Conservation (phyloP, 768 basidiomycete species). For the Jaapia argillacea region DNA sequence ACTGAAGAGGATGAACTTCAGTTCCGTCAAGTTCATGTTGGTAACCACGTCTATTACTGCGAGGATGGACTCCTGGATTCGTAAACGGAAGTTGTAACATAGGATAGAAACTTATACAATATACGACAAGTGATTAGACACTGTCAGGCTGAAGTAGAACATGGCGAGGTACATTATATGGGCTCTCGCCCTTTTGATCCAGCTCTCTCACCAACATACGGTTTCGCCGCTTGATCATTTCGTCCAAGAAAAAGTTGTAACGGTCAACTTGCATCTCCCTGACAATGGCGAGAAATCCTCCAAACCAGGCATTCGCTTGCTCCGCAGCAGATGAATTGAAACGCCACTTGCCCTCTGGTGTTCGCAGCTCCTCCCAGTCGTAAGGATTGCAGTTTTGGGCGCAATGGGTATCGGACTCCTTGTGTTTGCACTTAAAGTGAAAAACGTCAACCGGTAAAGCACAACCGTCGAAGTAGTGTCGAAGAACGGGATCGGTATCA, state of each 20-base stretch:
- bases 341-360: constrained; percentile 9
- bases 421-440: constrained; percentile 14
- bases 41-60: too few relatives aligned
- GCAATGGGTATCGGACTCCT: constrained; percentile 10
- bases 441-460: constrained; percentile 15
- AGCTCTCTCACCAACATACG: background rate
- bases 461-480: constrained; percentile 2
- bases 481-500: background rate
- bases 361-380: constrained; percentile 5
- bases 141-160: too few relatives aligned
- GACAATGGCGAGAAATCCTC: constrained; percentile 19
- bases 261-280: constrained; percentile 14
- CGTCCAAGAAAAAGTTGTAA: constrained; percentile 21
- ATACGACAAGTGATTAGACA: too few relatives aligned
- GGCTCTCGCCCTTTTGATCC: background rate
- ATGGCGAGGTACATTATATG: constrained; percentile 1
- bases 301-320: constrained; percentile 25
- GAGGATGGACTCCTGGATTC: too few relatives aligned
- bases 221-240: constrained; percentile 18
- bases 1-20: too few relatives aligned
- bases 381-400: constrained; percentile 11
- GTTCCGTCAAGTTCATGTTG: too few relatives aligned
- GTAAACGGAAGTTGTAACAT: too few relatives aligned
- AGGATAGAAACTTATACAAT: too few relatives aligned
- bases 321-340: constrained; percentile 24